Evolutionary conservation across 139 green algal species (phyloP), one percentile per base, ranked within the genome.

Genomic region (Microglena sp.): DNA sequence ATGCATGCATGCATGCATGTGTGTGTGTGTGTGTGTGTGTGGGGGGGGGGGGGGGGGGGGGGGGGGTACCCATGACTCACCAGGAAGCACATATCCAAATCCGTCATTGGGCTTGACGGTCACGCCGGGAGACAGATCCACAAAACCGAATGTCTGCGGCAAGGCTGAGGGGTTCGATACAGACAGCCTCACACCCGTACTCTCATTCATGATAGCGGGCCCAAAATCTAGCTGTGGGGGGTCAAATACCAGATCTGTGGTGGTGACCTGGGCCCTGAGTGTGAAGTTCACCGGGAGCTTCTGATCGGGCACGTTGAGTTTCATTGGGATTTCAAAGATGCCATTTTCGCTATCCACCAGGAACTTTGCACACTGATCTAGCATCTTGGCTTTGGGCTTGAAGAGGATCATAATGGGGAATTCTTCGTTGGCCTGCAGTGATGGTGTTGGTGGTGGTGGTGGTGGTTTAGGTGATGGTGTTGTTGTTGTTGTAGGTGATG

Each of bases 111-210:
- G 77, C 26, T 22, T 65, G 11, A 87, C 57, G 40, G 33, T 64
- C 55, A 85, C 64, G 31, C 67, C 67, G 4, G 43, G 3, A 3
- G 62, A 33, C 3, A 33, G 24, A 22, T 33, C 4, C 29, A 72
- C 61, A 61, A 83, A 86, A 2, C 72, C 77, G 72, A 84, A 81
- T 1, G 74, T 73, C 50, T 89, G 82, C 8, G 77, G 77, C 66
- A 89, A 64, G 1, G 35, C 54, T 7, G 62, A 71, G 2, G 77
- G 72, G 70, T 89, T 89, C 45, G n/a, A 70, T 5, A 89, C 62
- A 22, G 24, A 32, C 34, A 89, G 64, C 11, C 32, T 8, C 3
- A 79, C 33, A 6, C 64, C 82, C 24, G 77, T 80, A 18, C 67
- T 45, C 75, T 89, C 79, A 0, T 54, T 62, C n/a, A 85, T 57